A percentile compares a stretch with the other conserved stretches of the same genome.
These are phyloP conservation scores for Didymella segeticola DNA, from an alignment of 2,329 filamentous ascomycete species.

Conservation along the genomic window DNA sequence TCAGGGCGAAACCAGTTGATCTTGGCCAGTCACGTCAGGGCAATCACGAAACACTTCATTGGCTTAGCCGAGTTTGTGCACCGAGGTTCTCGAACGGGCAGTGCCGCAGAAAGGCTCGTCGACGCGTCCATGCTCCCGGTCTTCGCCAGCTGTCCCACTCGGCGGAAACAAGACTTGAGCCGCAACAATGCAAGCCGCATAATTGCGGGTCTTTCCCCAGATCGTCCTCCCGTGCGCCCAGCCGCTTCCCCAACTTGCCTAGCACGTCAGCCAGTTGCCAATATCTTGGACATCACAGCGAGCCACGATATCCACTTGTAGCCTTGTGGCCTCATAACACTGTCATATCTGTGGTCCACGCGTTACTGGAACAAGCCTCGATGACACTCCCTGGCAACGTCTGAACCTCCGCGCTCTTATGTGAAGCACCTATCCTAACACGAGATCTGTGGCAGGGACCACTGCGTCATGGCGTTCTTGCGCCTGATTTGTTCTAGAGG, in stretches of 20 bases:
- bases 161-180: conserved; percentile 38
- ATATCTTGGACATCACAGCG: conserved; percentile 27
- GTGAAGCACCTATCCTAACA: conserved; percentile 35
- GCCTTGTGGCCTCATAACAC: conserved; percentile 37
- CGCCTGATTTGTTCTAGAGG: conserved; percentile 34
- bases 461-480: conserved; percentile 29
- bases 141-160: conserved; percentile 28
- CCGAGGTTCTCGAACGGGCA: conserved; percentile 33
- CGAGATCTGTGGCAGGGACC: conserved; percentile 39
- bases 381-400: conserved; percentile 37
- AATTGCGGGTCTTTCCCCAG: conserved; percentile 18
- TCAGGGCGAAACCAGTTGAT: conserved; percentile 34
- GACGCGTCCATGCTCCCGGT: conserved; percentile 30
- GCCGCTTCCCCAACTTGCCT: conserved; percentile 20
- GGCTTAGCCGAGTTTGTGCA: conserved; percentile 34
- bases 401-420: conserved; percentile 42
- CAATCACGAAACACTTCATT: conserved; percentile 30
- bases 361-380: conserved; percentile 26
- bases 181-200: conserved; percentile 33
- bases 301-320: conserved; percentile 18
- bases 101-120: conserved; percentile 37
- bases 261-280: conserved; percentile 32
- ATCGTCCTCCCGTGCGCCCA: conserved; percentile 17
- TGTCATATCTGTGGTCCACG: conserved; percentile 30
- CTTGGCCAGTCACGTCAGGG: conserved; percentile 39